Conservation (phyloP, 441 rosid species). For the Manihot esculenta region DNA sequence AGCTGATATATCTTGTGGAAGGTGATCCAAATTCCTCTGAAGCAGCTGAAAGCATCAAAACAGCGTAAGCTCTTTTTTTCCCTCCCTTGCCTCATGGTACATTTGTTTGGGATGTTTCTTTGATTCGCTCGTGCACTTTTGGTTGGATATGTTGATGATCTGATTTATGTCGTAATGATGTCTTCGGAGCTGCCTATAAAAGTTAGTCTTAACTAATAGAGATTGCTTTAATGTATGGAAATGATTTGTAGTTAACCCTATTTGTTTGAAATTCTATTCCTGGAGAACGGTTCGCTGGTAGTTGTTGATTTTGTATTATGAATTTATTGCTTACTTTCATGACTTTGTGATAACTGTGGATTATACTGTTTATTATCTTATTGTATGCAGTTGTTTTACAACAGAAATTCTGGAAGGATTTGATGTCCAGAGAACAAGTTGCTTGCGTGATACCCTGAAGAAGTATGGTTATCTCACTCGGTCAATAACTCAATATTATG, state of each 20-base stretch:
- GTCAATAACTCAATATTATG: constrained; percentile 63
- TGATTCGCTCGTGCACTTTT: background rate
- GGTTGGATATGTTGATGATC: background rate
- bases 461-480: constrained; percentile 76
- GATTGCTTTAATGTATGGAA: constrained; percentile 8
- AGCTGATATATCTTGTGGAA: constrained; percentile 85
- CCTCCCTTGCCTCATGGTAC: background rate
- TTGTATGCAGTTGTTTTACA: constrained; percentile 73
- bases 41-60: constrained; percentile 90
- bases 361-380: constrained; percentile 9
- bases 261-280: background rate
- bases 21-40: constrained; percentile 85
- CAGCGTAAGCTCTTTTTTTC: constrained; percentile 57
- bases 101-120: background rate
- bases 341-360: background rate
- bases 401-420: constrained; percentile 95
- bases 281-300: background rate
- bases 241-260: background rate
- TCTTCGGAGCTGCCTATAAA: background rate
- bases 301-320: background rate
- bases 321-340: background rate
- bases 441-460: constrained; percentile 74
- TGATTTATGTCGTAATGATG: background rate
- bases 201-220: background rate
- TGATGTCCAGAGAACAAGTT: constrained; percentile 74